phyloP scores from a whole-genome alignment of 2,329 filamentous ascomycete genomes.

The Penicillium sp. region DNA sequence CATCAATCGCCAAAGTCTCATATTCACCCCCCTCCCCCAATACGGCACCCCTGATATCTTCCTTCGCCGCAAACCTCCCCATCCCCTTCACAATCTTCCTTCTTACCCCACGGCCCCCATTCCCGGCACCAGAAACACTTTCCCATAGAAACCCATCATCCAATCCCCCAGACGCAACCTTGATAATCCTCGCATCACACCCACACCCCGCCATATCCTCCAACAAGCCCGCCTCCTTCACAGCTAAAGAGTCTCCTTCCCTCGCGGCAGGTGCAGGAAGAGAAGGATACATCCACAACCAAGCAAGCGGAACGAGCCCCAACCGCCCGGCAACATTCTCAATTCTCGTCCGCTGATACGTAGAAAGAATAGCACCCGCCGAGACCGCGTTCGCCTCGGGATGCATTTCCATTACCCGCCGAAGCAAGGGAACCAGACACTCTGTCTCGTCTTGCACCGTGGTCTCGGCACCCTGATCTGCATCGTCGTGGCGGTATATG shows the following conservation, averaged over 20 bases:
- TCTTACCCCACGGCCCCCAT: slow-evolving; percentile 37
- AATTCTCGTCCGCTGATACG: slow-evolving; percentile 93
- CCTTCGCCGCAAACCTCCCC: slow-evolving; percentile 58
- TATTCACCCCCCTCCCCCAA: slow-evolving; percentile 95
- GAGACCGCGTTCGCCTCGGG: slow-evolving; percentile 83
- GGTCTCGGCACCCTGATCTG: slow-evolving; percentile 11
- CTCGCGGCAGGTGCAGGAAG: slow-evolving; percentile 55
- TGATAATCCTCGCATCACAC: slow-evolving; percentile 87
- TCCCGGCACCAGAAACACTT: slow-evolving; percentile 61
- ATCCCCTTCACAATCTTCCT: slow-evolving; percentile 49
- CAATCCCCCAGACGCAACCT: slow-evolving; percentile 87
- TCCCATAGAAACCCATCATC: slow-evolving; percentile 78
- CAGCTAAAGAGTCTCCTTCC: slow-evolving; percentile 10
- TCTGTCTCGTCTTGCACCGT: slow-evolving; percentile 76
- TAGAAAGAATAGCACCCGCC: slow-evolving; percentile 88
- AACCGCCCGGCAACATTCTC: slow-evolving; percentile 85
- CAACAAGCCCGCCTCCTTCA: slow-evolving; percentile 54
- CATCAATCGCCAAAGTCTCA: slow-evolving; percentile 85
- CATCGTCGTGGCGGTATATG: slow-evolving; percentile 59
- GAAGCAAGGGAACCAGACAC: slow-evolving; percentile 74
- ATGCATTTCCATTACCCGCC: slow-evolving; percentile 62
- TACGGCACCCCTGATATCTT: slow-evolving; percentile 63
- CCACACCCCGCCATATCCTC: slow-evolving; percentile 76
- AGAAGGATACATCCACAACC: slow-evolving; percentile 85
- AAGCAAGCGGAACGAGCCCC: slow-evolving; percentile 78